phyloP scores from a whole-genome alignment of 495 filamentous ascomycete species.

The Aspergillus carlsbadensis region DNA sequence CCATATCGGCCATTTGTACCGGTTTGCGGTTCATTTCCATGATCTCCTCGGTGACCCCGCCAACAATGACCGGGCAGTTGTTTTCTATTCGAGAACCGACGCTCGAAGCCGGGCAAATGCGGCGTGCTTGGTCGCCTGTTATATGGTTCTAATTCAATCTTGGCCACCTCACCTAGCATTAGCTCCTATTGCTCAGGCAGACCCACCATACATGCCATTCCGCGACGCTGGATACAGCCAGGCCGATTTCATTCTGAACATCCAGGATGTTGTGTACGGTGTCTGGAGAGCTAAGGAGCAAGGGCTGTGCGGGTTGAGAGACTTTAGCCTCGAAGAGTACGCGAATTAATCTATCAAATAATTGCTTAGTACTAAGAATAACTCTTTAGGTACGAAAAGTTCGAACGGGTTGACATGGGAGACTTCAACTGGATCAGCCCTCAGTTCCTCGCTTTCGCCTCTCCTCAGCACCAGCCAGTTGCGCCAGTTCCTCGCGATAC shows the following conservation, averaged over 20 bases:
- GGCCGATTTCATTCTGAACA: slow-evolving; percentile 89
- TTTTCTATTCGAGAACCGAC: slow-evolving; percentile 93
- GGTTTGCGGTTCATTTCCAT: slow-evolving; percentile 92
- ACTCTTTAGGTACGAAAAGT: slow-evolving; percentile 75
- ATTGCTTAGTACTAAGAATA: slow-evolving; percentile 21
- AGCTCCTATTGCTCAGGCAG: slow-evolving; percentile 91
- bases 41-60: slow-evolving; percentile 86
- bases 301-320: slow-evolving; percentile 77
- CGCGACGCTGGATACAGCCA: slow-evolving; percentile 98
- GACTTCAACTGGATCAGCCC: slow-evolving; percentile 99
- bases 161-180: slow-evolving; percentile 99
- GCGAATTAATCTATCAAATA: slow-evolving; percentile 21
- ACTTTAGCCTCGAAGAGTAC: slow-evolving; percentile 92
- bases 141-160: slow-evolving; percentile 97
- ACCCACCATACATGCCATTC: slow-evolving; percentile 98
- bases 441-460: slow-evolving; percentile 93
- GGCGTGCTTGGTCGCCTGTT: slow-evolving; percentile 90
- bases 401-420: slow-evolving; percentile 93
- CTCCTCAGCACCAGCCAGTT: slow-evolving; percentile 78
- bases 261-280: slow-evolving; percentile 97
- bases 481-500: slow-evolving; percentile 67
- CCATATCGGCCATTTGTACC: slow-evolving; percentile 94
- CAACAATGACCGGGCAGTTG: slow-evolving; percentile 79
- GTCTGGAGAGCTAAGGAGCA: slow-evolving; percentile 99
- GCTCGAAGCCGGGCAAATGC: slow-evolving; percentile 94